These are phyloP conservation scores for Dendrothele bispora DNA, from an alignment of 768 basidiomycete species.

Conservation along the genomic window DNA sequence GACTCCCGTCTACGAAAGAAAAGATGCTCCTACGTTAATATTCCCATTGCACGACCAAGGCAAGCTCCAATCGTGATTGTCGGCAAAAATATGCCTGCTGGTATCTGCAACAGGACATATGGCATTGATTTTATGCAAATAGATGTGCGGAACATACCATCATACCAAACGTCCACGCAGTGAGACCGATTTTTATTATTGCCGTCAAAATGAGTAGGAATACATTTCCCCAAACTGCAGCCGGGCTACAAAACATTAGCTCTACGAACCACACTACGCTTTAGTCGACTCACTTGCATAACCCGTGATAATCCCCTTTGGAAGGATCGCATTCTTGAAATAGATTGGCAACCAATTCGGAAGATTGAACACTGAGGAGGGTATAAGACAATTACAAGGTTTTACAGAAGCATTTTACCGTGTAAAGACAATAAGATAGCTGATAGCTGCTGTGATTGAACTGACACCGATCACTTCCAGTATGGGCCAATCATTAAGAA, in stretches of 20 bases:
- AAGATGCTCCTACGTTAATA: slow-evolving; percentile 55
- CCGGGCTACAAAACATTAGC: slow-evolving; percentile 41
- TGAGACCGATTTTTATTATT: slow-evolving; percentile 57
- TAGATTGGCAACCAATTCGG: slow-evolving; percentile 80
- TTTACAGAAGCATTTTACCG: slow-evolving; percentile 39
- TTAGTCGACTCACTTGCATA: slow-evolving; percentile 67
- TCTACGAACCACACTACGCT: background rate
- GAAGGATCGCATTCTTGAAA: slow-evolving; percentile 79
- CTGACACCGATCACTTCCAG: slow-evolving; percentile 62
- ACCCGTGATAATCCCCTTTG: slow-evolving; percentile 67
- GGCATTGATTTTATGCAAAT: background rate
- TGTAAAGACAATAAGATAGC: slow-evolving; percentile 72
- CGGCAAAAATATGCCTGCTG: slow-evolving; percentile 76
- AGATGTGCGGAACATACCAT: slow-evolving; percentile 43
- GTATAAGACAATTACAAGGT: background rate
- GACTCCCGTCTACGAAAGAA: too few relatives aligned
- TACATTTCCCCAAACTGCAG: slow-evolving; percentile 65
- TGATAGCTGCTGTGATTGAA: slow-evolving; percentile 68
- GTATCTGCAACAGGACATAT: slow-evolving; percentile 44
- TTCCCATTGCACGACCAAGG: slow-evolving; percentile 67
- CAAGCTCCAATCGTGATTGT: slow-evolving; percentile 77
- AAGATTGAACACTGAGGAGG: slow-evolving; percentile 58
- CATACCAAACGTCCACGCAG: slow-evolving; percentile 81
- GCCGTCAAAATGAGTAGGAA: slow-evolving; percentile 67
- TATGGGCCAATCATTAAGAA: slow-evolving; percentile 59